phyloP scores from a whole-genome alignment of 1,284 basidiomycete genomes.

The Schizophyllum commune region DNA sequence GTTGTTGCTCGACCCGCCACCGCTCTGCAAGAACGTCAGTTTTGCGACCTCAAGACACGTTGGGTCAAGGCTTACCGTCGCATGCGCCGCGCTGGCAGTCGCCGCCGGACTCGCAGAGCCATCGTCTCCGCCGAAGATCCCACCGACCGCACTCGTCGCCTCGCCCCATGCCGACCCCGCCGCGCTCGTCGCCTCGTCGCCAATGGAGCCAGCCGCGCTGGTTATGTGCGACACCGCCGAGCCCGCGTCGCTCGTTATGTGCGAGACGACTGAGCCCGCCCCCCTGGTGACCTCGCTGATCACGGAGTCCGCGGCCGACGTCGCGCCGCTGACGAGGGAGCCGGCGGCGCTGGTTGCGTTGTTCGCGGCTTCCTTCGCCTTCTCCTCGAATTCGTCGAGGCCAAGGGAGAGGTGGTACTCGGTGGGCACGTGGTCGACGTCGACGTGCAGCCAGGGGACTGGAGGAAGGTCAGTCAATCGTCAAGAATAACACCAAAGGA shows the following conservation, averaged over 20 bases:
- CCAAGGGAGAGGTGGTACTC: conserved; percentile 27
- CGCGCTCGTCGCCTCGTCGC: neutral
- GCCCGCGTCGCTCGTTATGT: neutral
- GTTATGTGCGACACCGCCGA: neutral
- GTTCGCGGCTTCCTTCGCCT: conserved; percentile 3
- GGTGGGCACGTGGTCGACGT: conserved; percentile 39
- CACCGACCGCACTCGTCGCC: conserved; percentile 3
- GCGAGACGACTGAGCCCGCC: neutral
- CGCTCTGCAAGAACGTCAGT: neutral
- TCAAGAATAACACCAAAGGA: neutral
- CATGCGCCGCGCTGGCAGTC: neutral
- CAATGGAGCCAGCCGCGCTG: conserved; percentile 4
- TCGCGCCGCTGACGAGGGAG: neutral
- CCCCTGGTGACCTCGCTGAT: neutral
- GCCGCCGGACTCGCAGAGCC: neutral
- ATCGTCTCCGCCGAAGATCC: neutral
- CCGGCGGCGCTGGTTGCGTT: conserved; percentile 1
- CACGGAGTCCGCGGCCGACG: neutral
- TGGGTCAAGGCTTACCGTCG: neutral
- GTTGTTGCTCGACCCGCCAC: neutral
- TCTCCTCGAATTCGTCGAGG: conserved; percentile 4
- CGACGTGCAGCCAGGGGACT: conserved; percentile 49
- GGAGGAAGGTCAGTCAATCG: neutral
- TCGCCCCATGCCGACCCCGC: conserved; percentile 1
- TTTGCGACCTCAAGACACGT: neutral